Evolutionary conservation across 2,329 filamentous ascomycete genomes (phyloP), one percentile per base, ranked within the genome.

Genomic region (Elsinoe batatas): DNA sequence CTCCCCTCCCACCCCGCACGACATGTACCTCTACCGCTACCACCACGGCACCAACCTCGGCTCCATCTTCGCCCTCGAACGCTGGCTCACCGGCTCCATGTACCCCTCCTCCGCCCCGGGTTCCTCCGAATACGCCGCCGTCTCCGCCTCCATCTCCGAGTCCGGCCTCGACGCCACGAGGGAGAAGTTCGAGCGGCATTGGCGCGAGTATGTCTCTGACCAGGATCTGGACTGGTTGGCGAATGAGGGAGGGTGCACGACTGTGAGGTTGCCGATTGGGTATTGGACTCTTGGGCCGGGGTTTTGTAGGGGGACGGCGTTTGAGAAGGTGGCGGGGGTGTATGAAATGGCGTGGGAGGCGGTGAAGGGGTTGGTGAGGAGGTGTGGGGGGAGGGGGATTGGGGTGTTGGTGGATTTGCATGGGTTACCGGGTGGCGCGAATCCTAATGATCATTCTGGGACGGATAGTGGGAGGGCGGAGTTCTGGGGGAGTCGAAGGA

Each of bases 31-130:
- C 51, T 83, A 82, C 62, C 76, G 80, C 40, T 81, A 80, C 60
- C 79, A 82, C 57, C 77, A 82, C 63, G 80, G 79, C 6, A 74
- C 74, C 0, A 83, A 83, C 57, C 69, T 83, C 2, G 80, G 80
- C 38, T 76, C 76, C 8, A 71, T 81, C 44, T 83, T 81, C 64
- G 74, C 81, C n/a, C 73, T 82, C 3, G 81, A 83, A 62, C 72
- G 75, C 64, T 83, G 79, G 79, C 71, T 83, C 3, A 74, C 71
- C 40, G 67, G 68, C 1, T 74, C 69, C 56, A 75, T 79, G 64
- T 82, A 78, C 60, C 71, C 73, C 2, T 64, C 70, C 1, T 67
- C 67, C 11, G 65, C 70, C 7, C 72, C 71, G 5, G 66, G 69
- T 6, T 71, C 71, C 13, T 76, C 73, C 58, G 80, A 83, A 62